Evolutionary conservation across 2,329 filamentous ascomycete genomes (phyloP).

Genomic region (Fusarium falciforme): DNA sequence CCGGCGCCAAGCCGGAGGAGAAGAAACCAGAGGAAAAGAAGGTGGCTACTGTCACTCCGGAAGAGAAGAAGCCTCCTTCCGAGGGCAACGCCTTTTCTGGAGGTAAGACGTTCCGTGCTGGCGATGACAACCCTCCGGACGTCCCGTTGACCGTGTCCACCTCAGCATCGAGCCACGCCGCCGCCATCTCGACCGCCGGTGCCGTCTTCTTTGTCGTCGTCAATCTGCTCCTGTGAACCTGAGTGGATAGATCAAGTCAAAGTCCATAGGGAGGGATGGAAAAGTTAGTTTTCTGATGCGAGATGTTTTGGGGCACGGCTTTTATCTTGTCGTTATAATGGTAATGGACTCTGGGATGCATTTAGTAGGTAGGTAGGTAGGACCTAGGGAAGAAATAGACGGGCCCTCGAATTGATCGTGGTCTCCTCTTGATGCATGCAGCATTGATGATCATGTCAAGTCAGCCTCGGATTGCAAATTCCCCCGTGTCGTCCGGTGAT

Average conservation of each 20-base stretch:
- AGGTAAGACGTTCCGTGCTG: neutral
- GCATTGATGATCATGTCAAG: neutral
- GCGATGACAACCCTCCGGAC: neutral
- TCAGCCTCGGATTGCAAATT: neutral
- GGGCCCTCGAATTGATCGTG: neutral
- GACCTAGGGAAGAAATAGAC: neutral
- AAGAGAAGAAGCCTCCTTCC: neutral
- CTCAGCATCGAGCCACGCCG: neutral
- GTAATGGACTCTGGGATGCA: neutral
- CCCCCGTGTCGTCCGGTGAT: conserved; percentile 1
- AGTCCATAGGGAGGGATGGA: neutral
- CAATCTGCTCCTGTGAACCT: neutral
- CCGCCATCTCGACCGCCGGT: neutral
- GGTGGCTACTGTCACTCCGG: neutral
- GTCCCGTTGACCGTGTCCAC: neutral
- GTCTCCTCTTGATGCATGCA: neutral
- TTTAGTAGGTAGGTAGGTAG: neutral
- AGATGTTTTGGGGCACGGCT: neutral
- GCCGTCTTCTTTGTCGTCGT: neutral
- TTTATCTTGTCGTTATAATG: neutral
- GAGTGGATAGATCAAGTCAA: neutral
- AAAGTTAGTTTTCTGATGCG: neutral
- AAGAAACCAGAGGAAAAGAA: neutral
- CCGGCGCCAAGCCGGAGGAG: neutral
- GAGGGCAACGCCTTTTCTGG: neutral